Evolutionary conservation across 805 yeast genomes (phyloP), one percentile per base, ranked within the genome.

Genomic region (Saturnispora gosingensis): DNA sequence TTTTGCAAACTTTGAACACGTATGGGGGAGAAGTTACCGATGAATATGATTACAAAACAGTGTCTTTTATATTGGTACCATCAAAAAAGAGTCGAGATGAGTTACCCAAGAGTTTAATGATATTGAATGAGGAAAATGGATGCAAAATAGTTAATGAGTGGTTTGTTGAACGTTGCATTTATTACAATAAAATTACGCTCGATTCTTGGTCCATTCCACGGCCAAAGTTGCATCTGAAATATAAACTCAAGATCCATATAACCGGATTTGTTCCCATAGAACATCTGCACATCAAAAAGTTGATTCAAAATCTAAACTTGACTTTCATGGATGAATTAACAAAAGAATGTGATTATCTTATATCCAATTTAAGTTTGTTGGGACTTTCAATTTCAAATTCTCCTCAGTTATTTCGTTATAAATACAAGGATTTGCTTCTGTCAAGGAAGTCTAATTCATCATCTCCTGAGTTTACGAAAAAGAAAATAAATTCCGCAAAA

Each of bases 401-500:
- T 3, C 77, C 80, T 5, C 58, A 60, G 34, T 63, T 76, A 16
- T 76, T 73, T 50, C 61, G 61, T 34, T 71, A 72, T 56, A 61
- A 63, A 51, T 65, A 59, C 39, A 61, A 67, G 11, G 72, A 71
- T 38, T 59, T 66, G 4, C 40, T 66, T 3, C 50, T 47, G 13
- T 45, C 52, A 1, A 46, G 51, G 4, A 43, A 54, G 2, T 46
- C 62, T 0, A 27, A 32, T 3, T 28, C 18, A 6, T 54, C 56
- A 2, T 71, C 82, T 1, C 45, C 35, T 4, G 46, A 40, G 20
- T 32, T 51, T 10, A 72, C 83, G 3, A 75, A 70, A 50, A 76
- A 72, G 52, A 82, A 82, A 57, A 72, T 82, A 45, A 67, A 68
- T 48, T 85, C 84, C 32, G 82, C 85, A 1, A 78, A 78, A 53